These are phyloP conservation scores for Arachnopeziza araneosa DNA, from an alignment of 2,329 filamentous ascomycete genomes.

Conservation along the genomic window DNA sequence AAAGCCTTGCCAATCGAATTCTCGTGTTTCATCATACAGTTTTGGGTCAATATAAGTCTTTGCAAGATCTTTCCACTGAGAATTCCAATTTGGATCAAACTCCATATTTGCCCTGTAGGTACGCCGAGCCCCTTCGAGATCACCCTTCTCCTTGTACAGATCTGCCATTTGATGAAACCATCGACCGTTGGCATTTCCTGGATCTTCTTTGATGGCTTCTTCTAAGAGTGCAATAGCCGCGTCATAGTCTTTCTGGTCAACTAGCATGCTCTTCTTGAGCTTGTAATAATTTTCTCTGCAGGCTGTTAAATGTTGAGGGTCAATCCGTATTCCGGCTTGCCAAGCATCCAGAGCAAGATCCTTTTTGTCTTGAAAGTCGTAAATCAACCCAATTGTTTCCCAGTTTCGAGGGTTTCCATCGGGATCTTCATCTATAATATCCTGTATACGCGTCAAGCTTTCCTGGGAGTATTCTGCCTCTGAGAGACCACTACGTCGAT, in stretches of 20 bases:
- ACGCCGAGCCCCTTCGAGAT: background rate
- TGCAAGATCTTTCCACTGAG: background rate
- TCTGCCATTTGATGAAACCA: slow-evolving; percentile 1
- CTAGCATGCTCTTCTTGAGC: background rate
- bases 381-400: background rate
- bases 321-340: background rate
- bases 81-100: slow-evolving; percentile 1
- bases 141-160: background rate
- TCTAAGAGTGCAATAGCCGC: background rate
- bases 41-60: background rate
- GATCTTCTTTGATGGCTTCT: background rate
- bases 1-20: background rate
- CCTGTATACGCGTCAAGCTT: background rate
- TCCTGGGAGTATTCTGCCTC: background rate
- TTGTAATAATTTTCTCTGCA: background rate
- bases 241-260: background rate
- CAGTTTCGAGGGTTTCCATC: background rate
- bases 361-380: background rate
- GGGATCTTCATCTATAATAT: background rate
- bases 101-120: background rate
- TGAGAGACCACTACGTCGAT: background rate
- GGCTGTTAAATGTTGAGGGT: background rate
- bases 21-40: background rate
- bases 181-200: background rate
- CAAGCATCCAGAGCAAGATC: background rate